A percentile compares a stretch with the other conserved stretches of the same genome.
Conservation (phyloP, 108 stramenopile species). For the Nitzschia palea region DNA sequence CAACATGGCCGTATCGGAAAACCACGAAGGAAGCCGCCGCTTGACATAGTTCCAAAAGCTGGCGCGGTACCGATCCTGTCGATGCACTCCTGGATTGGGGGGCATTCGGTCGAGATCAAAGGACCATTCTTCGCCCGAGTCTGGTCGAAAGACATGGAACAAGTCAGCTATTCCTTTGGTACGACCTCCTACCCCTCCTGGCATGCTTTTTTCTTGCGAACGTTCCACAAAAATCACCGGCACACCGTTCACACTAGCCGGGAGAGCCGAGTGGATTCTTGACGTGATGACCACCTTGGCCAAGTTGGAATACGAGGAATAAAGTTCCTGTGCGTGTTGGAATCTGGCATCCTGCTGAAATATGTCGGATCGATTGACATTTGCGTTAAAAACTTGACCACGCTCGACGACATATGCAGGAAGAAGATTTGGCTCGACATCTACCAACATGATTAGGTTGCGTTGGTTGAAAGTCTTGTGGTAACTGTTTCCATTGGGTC, state of each 20-base stretch:
- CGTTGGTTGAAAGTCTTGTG: neutral
- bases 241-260: constrained; percentile 2
- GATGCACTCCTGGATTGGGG: constrained; percentile 12
- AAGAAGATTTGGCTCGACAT: neutral
- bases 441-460: constrained; percentile 3
- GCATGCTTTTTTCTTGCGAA: neutral
- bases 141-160: constrained; percentile 12
- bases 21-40: constrained; percentile 11
- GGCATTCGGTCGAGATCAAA: constrained; percentile 15
- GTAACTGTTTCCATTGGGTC: constrained; percentile 1
- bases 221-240: neutral
- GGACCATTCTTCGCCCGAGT: constrained; percentile 7
- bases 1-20: constrained; percentile 8
- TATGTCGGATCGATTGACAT: neutral
- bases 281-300: constrained; percentile 27
- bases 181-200: constrained; percentile 16
- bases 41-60: constrained; percentile 23
- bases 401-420: neutral
- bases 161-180: constrained; percentile 13
- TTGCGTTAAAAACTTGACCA: neutral
- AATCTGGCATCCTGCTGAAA: neutral
- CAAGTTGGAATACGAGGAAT: constrained; percentile 11
- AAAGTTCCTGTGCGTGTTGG: constrained; percentile 10
- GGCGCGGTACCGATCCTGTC: constrained; percentile 21
- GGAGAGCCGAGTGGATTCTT: constrained; percentile 21